A percentile compares a stretch with the other conserved stretches of the same genome.
Conservation (phyloP, 768 basidiomycete species). For the Filobasidium floriforme region DNA sequence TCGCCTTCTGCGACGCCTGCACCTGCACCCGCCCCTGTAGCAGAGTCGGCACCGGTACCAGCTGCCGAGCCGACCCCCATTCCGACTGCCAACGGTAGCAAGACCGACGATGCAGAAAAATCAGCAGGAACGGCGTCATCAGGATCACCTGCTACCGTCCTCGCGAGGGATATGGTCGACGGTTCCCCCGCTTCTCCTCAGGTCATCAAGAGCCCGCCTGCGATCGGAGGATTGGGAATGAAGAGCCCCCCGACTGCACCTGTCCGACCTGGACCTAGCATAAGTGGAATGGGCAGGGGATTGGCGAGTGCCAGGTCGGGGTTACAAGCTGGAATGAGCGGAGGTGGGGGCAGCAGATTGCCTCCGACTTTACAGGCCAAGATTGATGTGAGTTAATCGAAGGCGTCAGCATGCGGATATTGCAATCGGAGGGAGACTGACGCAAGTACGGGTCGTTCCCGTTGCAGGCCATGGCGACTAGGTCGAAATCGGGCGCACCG, state of each 20-base stretch:
- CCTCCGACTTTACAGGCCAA: slow-evolving; percentile 86
- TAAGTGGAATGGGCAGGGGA: neutral
- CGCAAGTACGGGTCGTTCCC: neutral
- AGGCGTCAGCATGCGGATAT: neutral
- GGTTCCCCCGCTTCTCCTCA: neutral
- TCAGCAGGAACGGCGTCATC: too few species aligned
- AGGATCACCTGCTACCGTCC: neutral
- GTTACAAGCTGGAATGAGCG: neutral
- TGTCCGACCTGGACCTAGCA: neutral
- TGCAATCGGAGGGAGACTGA: neutral
- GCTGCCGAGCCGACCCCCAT: too few species aligned
- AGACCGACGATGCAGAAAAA: too few species aligned
- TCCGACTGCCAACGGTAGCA: too few species aligned
- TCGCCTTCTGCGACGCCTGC: too few species aligned
- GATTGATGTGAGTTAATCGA: slow-evolving; percentile 63
- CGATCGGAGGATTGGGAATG: neutral
- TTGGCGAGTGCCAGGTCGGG: neutral
- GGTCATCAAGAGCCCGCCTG: neutral
- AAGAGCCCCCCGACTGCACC: neutral
- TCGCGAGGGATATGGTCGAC: neutral
- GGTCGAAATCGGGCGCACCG: slow-evolving; percentile 8
- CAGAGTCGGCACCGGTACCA: too few species aligned
- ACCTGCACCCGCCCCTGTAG: too few species aligned
- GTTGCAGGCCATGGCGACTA: slow-evolving; percentile 13
- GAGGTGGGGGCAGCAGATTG: slow-evolving; percentile 47